phyloP scores from a whole-genome alignment of 371 early-diverging fungal species.

The Dinochytrium kinnereticum region DNA sequence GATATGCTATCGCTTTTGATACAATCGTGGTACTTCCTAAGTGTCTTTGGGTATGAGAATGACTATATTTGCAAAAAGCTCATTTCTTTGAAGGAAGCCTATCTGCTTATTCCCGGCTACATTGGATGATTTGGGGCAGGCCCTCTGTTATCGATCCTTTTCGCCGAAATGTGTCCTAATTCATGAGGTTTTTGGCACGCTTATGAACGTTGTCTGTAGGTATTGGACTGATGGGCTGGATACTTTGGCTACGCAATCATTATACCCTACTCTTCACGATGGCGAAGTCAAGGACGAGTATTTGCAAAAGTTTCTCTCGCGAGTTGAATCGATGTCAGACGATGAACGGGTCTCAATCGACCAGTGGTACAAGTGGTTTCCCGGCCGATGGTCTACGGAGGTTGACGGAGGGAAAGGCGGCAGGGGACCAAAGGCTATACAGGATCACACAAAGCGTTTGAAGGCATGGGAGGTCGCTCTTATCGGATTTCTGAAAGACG shows the following conservation, averaged over 20 bases:
- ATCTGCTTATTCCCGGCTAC: slow-evolving; percentile 44
- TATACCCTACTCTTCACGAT: neutral
- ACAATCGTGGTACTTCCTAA: slow-evolving; percentile 45
- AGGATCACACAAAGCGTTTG: slow-evolving; percentile 27
- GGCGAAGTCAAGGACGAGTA: neutral
- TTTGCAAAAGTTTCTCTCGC: neutral
- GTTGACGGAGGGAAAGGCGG: slow-evolving; percentile 1
- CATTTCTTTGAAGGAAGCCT: slow-evolving; percentile 23
- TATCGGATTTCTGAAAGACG: slow-evolving; percentile 48
- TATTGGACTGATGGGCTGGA: neutral
- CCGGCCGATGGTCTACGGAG: slow-evolving; percentile 39
- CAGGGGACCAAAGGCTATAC: neutral
- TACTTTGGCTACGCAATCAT: neutral
- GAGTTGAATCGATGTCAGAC: neutral
- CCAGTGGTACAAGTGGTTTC: slow-evolving; percentile 56
- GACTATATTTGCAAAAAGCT: neutral
- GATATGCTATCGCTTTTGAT: slow-evolving; percentile 20
- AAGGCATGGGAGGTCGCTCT: slow-evolving; percentile 57
- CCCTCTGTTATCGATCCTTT: slow-evolving; percentile 18
- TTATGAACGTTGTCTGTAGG: slow-evolving; percentile 36
- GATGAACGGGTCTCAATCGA: slow-evolving; percentile 47
- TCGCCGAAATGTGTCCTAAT: slow-evolving; percentile 26
- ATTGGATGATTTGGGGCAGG: slow-evolving; percentile 43
- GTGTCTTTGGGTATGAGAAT: slow-evolving; percentile 35
- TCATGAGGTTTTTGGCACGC: slow-evolving; percentile 43